These are phyloP conservation scores for Xylaria scruposa DNA, from an alignment of 495 filamentous ascomycete genomes.

Conservation along the genomic window DNA sequence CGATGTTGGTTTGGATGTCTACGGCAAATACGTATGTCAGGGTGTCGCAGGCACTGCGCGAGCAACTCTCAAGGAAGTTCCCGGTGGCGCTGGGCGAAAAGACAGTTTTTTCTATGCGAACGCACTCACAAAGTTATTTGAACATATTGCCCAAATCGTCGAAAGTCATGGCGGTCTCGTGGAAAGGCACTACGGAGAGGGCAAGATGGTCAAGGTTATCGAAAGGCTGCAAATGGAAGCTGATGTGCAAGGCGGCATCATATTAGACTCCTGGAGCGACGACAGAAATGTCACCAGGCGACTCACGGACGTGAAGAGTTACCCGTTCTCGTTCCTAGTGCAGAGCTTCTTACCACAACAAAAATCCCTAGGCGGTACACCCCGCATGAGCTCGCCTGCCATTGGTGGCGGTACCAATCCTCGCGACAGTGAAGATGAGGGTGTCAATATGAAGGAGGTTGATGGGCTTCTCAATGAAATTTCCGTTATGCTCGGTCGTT, in stretches of 20 bases:
- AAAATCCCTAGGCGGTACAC: constrained; percentile 57
- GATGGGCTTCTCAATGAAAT: constrained; percentile 86
- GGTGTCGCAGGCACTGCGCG: constrained; percentile 86
- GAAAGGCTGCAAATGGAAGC: constrained; percentile 92
- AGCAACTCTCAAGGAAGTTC: constrained; percentile 71
- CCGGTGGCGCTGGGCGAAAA: constrained; percentile 56
- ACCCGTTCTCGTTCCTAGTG: constrained; percentile 95
- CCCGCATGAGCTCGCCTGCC: constrained; percentile 69
- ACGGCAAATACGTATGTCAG: constrained; percentile 93
- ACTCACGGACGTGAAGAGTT: constrained; percentile 92
- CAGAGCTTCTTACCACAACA: constrained; percentile 86
- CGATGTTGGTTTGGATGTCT: constrained; percentile 90
- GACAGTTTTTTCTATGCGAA: constrained; percentile 91
- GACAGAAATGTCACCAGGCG: constrained; percentile 83
- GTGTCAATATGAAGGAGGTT: constrained; percentile 93
- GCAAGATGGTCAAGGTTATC: constrained; percentile 96
- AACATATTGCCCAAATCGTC: constrained; percentile 95
- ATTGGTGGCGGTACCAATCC: constrained; percentile 55
- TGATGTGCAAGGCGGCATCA: constrained; percentile 96
- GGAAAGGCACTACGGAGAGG: constrained; percentile 87
- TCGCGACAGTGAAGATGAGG: constrained; percentile 78
- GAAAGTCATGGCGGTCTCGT: constrained; percentile 89
- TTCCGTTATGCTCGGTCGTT: constrained; percentile 87
- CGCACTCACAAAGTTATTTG: constrained; percentile 88
- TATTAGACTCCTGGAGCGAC: constrained; percentile 94